A percentile compares a stretch with the other conserved stretches of the same genome.
Evolutionary conservation across 495 filamentous ascomycete genomes (phyloP).

Genomic region (Daldinia grandis): DNA sequence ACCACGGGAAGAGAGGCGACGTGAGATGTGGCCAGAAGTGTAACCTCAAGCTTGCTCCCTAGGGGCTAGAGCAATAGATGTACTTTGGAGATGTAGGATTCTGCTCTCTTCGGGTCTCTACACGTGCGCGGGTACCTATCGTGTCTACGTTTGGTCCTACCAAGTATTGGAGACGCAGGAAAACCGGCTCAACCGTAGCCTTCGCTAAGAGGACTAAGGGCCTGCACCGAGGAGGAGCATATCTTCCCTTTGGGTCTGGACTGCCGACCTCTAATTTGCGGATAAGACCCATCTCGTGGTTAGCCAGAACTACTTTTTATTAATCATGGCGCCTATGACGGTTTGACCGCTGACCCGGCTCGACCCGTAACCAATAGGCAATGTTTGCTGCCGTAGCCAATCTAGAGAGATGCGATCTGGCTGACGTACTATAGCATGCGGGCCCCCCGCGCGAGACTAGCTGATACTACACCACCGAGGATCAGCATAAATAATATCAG

Average conservation of each 20-base stretch:
- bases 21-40: conserved; percentile 7
- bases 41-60: background rate
- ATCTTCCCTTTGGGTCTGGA: conserved; percentile 21
- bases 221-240: conserved; percentile 20
- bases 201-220: conserved; percentile 2
- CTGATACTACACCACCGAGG: conserved; percentile 21
- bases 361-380: conserved; percentile 30
- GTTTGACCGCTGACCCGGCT: conserved; percentile 25
- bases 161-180: background rate
- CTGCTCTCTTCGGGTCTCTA: conserved; percentile 8
- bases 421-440: conserved; percentile 42
- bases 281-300: conserved; percentile 13
- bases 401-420: conserved; percentile 23
- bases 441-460: conserved; percentile 22
- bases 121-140: conserved; percentile 19
- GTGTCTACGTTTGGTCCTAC: background rate
- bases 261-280: conserved; percentile 28
- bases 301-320: conserved; percentile 12
- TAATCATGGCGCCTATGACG: conserved; percentile 31
- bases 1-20: conserved; percentile 1
- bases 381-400: conserved; percentile 10
- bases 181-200: conserved; percentile 12
- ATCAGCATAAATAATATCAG: conserved; percentile 30
- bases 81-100: conserved; percentile 21
- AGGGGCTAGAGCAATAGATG: conserved; percentile 12